Evolutionary conservation across 805 yeast species (phyloP).

Genomic region (Kodamaea fukazawae): DNA sequence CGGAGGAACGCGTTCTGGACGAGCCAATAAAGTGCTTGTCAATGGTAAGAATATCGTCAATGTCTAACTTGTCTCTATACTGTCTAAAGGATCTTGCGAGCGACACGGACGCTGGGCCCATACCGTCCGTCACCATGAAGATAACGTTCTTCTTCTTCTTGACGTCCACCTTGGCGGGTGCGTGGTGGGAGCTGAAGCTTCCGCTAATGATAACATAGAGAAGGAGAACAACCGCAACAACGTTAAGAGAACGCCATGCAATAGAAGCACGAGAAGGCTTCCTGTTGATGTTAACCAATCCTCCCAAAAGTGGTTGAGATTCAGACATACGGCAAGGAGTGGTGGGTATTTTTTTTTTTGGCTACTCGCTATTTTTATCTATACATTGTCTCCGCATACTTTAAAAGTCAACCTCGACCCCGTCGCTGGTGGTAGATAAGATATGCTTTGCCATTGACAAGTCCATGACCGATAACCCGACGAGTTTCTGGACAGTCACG

Average conservation of each 20-base stretch:
- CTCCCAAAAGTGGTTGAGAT: slow-evolving; percentile 14
- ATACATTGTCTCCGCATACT: not conserved
- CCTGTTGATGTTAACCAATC: slow-evolving; percentile 10
- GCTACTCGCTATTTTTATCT: not conserved
- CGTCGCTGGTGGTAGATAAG: slow-evolving; percentile 19
- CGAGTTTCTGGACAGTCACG: slow-evolving; percentile 51
- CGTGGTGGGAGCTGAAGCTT: not conserved
- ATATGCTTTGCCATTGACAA: slow-evolving; percentile 49
- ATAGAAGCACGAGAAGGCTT: slow-evolving; percentile 2
- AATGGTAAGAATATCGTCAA: slow-evolving; percentile 55
- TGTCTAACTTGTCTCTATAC: slow-evolving; percentile 49
- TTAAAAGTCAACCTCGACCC: slow-evolving; percentile 10
- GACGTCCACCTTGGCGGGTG: slow-evolving; percentile 9
- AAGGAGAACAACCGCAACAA: slow-evolving; percentile 8
- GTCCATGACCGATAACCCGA: slow-evolving; percentile 67
- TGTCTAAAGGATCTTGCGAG: slow-evolving; percentile 77
- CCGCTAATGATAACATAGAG: slow-evolving; percentile 4
- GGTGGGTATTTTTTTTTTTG: not conserved
- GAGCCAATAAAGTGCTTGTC: slow-evolving; percentile 77
- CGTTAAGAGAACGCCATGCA: slow-evolving; percentile 6
- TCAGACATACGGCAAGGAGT: slow-evolving; percentile 7
- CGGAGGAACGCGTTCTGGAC: slow-evolving; percentile 77
- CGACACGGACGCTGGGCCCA: slow-evolving; percentile 87
- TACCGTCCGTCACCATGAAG: slow-evolving; percentile 92
- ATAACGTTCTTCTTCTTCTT: slow-evolving; percentile 65